phyloP scores from a whole-genome alignment of 345 rosid species.

The Citrus glauca region DNA sequence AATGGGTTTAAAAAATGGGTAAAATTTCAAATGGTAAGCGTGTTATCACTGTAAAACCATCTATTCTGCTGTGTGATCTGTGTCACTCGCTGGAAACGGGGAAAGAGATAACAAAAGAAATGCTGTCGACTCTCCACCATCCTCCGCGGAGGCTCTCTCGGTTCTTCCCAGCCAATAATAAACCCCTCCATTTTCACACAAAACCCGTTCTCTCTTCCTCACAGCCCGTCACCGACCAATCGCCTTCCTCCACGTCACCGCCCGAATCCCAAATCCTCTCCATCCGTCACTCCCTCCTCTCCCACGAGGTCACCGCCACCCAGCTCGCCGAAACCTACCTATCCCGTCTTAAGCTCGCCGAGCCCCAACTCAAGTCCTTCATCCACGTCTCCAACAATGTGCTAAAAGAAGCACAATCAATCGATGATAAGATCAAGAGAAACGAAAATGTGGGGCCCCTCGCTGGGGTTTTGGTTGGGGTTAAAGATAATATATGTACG shows the following conservation, averaged over 20 bases:
- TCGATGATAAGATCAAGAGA: slow-evolving; percentile 45
- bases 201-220: slow-evolving; percentile 4
- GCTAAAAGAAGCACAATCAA: slow-evolving; percentile 43
- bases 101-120: neutral
- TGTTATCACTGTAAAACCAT: neutral
- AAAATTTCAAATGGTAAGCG: no score
- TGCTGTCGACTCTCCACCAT: slow-evolving; percentile 41
- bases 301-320: slow-evolving; percentile 54
- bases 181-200: neutral
- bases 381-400: slow-evolving; percentile 64
- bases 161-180: slow-evolving; percentile 21
- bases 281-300: slow-evolving; percentile 72
- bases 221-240: slow-evolving; percentile 27
- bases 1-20: no score
- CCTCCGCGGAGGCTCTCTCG: slow-evolving; percentile 49
- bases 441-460: slow-evolving; percentile 70
- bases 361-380: slow-evolving; percentile 73
- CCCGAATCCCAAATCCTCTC: slow-evolving; percentile 65
- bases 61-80: neutral
- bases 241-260: slow-evolving; percentile 15
- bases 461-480: slow-evolving; percentile 75
- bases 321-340: slow-evolving; percentile 75
- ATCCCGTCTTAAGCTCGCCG: slow-evolving; percentile 57
- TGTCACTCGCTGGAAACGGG: neutral
- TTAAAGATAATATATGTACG: slow-evolving; percentile 87